Evolutionary conservation across 108 stramenopile species (phyloP).

Genomic region (Asterionellopsis glacialis): DNA sequence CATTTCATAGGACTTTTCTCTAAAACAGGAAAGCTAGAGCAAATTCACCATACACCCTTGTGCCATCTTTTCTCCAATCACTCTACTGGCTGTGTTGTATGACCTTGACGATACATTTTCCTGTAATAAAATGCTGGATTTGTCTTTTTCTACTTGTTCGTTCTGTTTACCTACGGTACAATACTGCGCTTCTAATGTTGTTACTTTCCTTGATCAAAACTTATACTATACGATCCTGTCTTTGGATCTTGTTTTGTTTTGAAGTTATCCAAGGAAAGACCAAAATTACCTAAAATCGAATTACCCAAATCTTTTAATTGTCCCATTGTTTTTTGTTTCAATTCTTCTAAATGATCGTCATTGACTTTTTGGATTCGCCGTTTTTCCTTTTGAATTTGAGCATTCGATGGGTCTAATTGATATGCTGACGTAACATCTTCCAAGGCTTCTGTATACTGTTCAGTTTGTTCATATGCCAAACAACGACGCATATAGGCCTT

Average conservation of each 20-base stretch:
- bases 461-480: slow-evolving; percentile 53
- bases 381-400: slow-evolving; percentile 41
- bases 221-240: slow-evolving; percentile 74
- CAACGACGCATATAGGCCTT: slow-evolving; percentile 85
- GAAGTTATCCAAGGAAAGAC: slow-evolving; percentile 95
- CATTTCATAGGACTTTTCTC: too few relatives aligned
- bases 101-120: too few relatives aligned
- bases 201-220: slow-evolving; percentile 61
- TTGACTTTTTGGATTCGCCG: slow-evolving; percentile 60
- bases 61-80: too few relatives aligned
- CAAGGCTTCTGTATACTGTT: slow-evolving; percentile 60
- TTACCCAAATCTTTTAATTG: slow-evolving; percentile 99
- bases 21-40: too few relatives aligned
- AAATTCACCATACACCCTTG: too few relatives aligned
- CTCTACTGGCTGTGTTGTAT: too few relatives aligned
- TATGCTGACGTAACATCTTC: slow-evolving; percentile 61
- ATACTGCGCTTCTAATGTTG: too few relatives aligned
- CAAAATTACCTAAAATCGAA: slow-evolving; percentile 90
- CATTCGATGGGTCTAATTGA: slow-evolving; percentile 64
- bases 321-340: slow-evolving; percentile 90
- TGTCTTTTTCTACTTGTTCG: too few relatives aligned
- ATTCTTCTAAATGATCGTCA: slow-evolving; percentile 82
- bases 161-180: too few relatives aligned
- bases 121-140: too few relatives aligned
- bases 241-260: slow-evolving; percentile 92